A percentile compares a stretch with the other conserved stretches of the same genome.
Conservation (phyloP, 2,329 filamentous ascomycete species). For the Aspergillus sp. region DNA sequence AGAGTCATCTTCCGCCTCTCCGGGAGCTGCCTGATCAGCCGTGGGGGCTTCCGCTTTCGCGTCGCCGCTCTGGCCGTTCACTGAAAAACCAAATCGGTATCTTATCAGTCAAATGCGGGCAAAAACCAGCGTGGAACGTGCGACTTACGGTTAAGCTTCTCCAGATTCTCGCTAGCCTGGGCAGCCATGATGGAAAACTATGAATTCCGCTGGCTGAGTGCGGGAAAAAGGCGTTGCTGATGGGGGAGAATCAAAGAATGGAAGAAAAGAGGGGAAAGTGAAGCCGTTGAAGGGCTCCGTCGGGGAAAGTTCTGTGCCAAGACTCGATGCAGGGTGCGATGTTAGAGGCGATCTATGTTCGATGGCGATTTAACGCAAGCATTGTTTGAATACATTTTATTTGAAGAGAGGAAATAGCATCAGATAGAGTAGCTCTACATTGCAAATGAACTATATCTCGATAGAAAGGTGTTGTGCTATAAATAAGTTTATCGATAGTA, state of each 20-base stretch:
- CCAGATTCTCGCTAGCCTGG: slow-evolving; percentile 35
- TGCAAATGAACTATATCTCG: too few relatives aligned
- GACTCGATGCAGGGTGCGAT: neutral
- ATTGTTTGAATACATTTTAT: too few relatives aligned
- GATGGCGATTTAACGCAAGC: too few relatives aligned
- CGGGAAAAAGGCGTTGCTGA: slow-evolving; percentile 13
- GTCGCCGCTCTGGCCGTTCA: slow-evolving; percentile 34
- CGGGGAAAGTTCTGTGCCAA: slow-evolving; percentile 6
- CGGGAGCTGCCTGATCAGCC: slow-evolving; percentile 33
- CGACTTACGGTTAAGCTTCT: slow-evolving; percentile 36
- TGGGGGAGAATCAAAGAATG: slow-evolving; percentile 14
- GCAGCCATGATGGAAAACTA: slow-evolving; percentile 34
- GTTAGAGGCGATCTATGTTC: too few relatives aligned
- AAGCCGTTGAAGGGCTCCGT: neutral
- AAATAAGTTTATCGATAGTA: too few relatives aligned
- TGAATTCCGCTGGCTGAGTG: slow-evolving; percentile 4
- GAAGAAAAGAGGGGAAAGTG: slow-evolving; percentile 13
- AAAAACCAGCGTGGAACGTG: too few relatives aligned
- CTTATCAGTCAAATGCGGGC: slow-evolving; percentile 12
- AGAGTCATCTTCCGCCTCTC: slow-evolving; percentile 50
- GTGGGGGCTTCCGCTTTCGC: slow-evolving; percentile 27
- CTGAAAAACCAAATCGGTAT: slow-evolving; percentile 18
- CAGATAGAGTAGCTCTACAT: too few relatives aligned
- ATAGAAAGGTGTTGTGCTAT: too few relatives aligned
- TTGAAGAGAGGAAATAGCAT: too few relatives aligned